phyloP scores from a whole-genome alignment of 2,329 filamentous ascomycete species.

The Fusarium chlamydosporum region DNA sequence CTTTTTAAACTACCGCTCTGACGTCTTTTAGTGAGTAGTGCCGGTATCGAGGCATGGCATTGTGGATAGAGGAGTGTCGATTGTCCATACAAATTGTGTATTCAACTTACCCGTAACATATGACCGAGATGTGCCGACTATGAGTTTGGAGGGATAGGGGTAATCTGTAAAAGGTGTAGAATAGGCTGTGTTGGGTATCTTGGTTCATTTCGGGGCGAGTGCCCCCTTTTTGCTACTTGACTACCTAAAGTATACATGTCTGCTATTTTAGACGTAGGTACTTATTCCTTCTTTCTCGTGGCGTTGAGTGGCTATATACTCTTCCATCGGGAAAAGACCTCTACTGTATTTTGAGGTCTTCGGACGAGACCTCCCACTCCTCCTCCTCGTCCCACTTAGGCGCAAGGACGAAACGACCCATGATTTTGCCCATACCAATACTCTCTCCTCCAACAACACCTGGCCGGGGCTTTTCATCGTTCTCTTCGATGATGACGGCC shows the following conservation, averaged over 20 bases:
- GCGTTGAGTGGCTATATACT: neutral
- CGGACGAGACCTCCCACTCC: constrained; percentile 65
- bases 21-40: neutral
- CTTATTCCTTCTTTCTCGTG: constrained; percentile 3
- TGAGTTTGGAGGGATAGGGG: neutral
- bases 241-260: neutral
- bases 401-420: constrained; percentile 72
- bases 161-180: neutral
- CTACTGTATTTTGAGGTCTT: constrained; percentile 52
- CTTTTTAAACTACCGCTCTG: neutral
- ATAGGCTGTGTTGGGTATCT: constrained; percentile 33
- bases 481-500: constrained; percentile 71
- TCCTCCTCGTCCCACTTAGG: constrained; percentile 71
- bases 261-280: neutral
- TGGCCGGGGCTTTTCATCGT: constrained; percentile 64
- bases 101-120: no score
- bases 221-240: neutral
- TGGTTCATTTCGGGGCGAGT: constrained; percentile 12
- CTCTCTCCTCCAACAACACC: constrained; percentile 64
- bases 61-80: neutral
- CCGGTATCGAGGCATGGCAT: neutral
- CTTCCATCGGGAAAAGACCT: neutral
- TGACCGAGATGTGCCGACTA: neutral
- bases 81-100: no score
- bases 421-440: constrained; percentile 73